Conservation (phyloP, 164 flowering plant species). For the Protea cynaroides region DNA sequence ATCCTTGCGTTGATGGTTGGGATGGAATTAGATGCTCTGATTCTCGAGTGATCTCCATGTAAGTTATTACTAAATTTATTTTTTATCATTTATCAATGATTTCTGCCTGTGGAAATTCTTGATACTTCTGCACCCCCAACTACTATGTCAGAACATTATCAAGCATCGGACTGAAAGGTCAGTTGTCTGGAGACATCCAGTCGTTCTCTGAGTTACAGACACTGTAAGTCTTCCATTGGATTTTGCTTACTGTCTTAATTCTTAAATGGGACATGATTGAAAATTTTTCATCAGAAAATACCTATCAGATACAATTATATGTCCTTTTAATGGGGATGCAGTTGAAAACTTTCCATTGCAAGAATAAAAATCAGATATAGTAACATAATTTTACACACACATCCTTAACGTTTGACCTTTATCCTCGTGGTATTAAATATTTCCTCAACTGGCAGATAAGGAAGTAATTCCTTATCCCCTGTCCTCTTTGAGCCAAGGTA, state of each 20-base stretch:
- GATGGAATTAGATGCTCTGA: constrained; percentile 35
- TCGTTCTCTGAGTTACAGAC: constrained; percentile 34
- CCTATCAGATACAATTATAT: background rate
- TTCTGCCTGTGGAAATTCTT: background rate
- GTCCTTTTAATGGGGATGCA: background rate
- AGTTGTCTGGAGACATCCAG: constrained; percentile 29
- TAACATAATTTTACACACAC: too few relatives aligned
- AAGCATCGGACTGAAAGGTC: constrained; percentile 36
- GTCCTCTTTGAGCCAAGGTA: too few relatives aligned
- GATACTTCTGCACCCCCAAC: background rate
- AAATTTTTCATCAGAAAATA: background rate
- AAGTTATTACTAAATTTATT: constrained; percentile 2
- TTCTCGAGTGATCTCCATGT: constrained; percentile 41
- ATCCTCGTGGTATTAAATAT: too few relatives aligned
- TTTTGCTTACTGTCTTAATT: background rate
- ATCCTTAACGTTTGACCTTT: too few relatives aligned
- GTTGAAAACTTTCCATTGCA: background rate
- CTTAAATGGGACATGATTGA: background rate
- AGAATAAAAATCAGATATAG: too few relatives aligned
- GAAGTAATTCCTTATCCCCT: too few relatives aligned
- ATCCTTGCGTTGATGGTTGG: constrained; percentile 46
- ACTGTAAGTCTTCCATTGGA: constrained; percentile 28
- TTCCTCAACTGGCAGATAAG: too few relatives aligned
- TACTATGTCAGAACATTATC: constrained; percentile 37
- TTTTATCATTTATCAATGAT: background rate